Conservation (phyloP, 306 rosid species). For the Pachyrhizus erosus region DNA sequence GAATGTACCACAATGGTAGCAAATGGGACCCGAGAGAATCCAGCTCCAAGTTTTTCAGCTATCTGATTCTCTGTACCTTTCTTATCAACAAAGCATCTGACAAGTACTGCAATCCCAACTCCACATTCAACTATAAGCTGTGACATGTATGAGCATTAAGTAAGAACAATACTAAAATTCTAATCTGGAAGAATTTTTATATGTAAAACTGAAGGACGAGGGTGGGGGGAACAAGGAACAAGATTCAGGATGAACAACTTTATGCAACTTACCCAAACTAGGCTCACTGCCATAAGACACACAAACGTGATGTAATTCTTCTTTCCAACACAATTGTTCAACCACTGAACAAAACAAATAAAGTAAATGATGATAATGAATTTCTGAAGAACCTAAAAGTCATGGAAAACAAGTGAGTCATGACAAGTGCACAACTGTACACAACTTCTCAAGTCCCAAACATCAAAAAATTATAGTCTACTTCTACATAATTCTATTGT, state of each 20-base stretch:
- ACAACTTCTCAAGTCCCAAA: slow-evolving; percentile 24
- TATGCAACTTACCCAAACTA: slow-evolving; percentile 66
- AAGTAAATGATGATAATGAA: slow-evolving; percentile 10
- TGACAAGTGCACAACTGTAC: slow-evolving; percentile 16
- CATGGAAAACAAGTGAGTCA: slow-evolving; percentile 32
- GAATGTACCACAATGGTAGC: slow-evolving; percentile 75
- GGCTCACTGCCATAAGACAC: slow-evolving; percentile 86
- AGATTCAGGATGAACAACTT: slow-evolving; percentile 39
- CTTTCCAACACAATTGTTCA: slow-evolving; percentile 87
- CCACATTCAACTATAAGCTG: slow-evolving; percentile 80
- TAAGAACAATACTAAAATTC: slow-evolving; percentile 35
- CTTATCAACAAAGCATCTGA: slow-evolving; percentile 82
- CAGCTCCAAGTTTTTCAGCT: slow-evolving; percentile 79
- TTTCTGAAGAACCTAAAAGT: slow-evolving; percentile 33
- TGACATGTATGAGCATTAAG: slow-evolving; percentile 30
- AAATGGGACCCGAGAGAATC: slow-evolving; percentile 72
- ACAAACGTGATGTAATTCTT: slow-evolving; percentile 79
- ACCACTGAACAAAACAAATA: slow-evolving; percentile 68
- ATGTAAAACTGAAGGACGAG: neutral
- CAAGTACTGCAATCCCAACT: slow-evolving; percentile 80
- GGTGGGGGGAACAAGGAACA: neutral
- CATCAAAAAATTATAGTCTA: slow-evolving; percentile 12
- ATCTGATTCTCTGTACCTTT: slow-evolving; percentile 66
- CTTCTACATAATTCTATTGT: slow-evolving; percentile 19
- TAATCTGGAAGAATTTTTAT: neutral